A percentile compares a stretch with the other conserved stretches of the same genome.
These are phyloP conservation scores for Aspergillus luchuensis DNA, from an alignment of 2,329 filamentous ascomycete genomes.

Conservation along the genomic window DNA sequence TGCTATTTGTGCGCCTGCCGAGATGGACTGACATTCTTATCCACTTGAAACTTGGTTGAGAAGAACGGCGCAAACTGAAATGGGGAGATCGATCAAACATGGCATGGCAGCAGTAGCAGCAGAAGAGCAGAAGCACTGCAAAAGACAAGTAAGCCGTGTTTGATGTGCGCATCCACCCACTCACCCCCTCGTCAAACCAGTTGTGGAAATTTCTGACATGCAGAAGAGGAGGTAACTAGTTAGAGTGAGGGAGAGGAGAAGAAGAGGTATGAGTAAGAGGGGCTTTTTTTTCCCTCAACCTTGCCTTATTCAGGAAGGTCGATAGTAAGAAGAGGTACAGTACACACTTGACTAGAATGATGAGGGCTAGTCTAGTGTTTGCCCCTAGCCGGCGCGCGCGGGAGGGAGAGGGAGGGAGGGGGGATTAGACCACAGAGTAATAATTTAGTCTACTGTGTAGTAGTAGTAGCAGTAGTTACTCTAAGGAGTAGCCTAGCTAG, in stretches of 20 bases:
- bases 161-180: background rate
- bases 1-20: background rate
- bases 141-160: too few species aligned
- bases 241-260: too few species aligned
- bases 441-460: background rate
- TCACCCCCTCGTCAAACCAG: background rate
- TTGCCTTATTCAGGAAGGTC: slow-evolving; percentile 3
- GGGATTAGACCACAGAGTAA: background rate
- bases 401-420: background rate
- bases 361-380: background rate
- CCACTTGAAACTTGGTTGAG: too few species aligned
- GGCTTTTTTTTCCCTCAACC: background rate
- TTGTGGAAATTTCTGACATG: background rate
- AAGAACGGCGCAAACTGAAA: background rate
- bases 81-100: background rate
- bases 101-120: too few species aligned
- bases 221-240: background rate
- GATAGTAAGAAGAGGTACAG: background rate
- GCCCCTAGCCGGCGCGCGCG: background rate
- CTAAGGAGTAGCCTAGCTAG: too few species aligned
- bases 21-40: too few species aligned
- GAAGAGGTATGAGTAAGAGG: background rate
- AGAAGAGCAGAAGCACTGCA: too few species aligned
- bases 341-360: background rate
- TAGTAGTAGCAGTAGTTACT: too few species aligned